Percentiles rank a stretch among this genome's conserved stretches.
These are phyloP conservation scores for Podaxis mareebaensis DNA, from an alignment of 768 basidiomycete species.

Conservation along the genomic window DNA sequence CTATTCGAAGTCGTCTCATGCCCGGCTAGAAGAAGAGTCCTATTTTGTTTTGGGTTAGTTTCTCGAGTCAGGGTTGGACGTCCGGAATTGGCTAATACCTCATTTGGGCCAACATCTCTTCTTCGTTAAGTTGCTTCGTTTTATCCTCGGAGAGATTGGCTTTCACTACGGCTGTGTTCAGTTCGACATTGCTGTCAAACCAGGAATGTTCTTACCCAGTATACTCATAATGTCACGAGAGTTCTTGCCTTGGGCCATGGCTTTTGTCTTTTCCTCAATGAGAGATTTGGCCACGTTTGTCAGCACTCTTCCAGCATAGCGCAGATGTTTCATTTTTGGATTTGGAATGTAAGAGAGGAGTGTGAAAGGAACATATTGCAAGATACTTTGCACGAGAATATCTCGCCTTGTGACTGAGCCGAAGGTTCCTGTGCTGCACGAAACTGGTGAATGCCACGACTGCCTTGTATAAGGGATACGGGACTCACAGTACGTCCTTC, in stretches of 20 bases:
- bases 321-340: constrained; percentile 30
- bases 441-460: constrained; percentile 21
- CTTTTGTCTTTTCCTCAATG: constrained; percentile 35
- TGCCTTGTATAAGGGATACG: background rate
- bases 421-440: constrained; percentile 33
- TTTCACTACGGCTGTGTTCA: constrained; percentile 35
- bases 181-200: background rate
- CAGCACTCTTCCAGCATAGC: constrained; percentile 32
- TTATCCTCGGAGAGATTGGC: constrained; percentile 51
- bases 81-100: constrained; percentile 44
- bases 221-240: constrained; percentile 43
- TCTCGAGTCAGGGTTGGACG: constrained; percentile 33
- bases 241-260: constrained; percentile 33
- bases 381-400: constrained; percentile 31
- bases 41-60: constrained; percentile 34
- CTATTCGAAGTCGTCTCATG: constrained; percentile 66
- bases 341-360: constrained; percentile 24
- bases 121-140: constrained; percentile 41
- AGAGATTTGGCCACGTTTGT: constrained; percentile 35
- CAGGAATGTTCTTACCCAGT: constrained; percentile 32
- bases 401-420: constrained; percentile 30
- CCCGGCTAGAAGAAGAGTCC: constrained; percentile 47
- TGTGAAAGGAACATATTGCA: constrained; percentile 34
- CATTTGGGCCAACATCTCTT: constrained; percentile 50
- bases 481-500: constrained; percentile 34